Evolutionary conservation across 768 basidiomycete species (phyloP).

Genomic region (Scleroderma bovista): DNA sequence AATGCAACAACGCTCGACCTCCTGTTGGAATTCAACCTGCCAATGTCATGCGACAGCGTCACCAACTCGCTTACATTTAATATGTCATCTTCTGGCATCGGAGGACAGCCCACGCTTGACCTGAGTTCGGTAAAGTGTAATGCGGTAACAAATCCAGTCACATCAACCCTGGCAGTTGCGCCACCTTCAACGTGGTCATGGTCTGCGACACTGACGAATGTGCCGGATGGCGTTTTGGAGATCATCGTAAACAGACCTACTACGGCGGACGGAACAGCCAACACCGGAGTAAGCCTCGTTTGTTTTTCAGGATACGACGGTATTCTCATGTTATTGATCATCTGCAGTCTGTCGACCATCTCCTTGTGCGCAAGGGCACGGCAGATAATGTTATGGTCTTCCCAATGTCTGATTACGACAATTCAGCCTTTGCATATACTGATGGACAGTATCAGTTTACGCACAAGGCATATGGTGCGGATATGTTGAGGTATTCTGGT

Average conservation of each 20-base stretch:
- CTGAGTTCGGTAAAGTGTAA: constrained; percentile 41
- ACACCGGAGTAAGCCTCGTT: constrained; percentile 49
- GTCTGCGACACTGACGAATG: constrained; percentile 65
- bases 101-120: constrained; percentile 49
- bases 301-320: background rate
- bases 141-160: constrained; percentile 41
- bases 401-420: constrained; percentile 76
- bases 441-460: constrained; percentile 68
- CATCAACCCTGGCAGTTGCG: constrained; percentile 47
- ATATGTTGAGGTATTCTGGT: constrained; percentile 80
- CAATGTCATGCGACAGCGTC: constrained; percentile 71
- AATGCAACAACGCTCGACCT: constrained; percentile 59
- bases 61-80: constrained; percentile 59
- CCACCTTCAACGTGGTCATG: constrained; percentile 63
- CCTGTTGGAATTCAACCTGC: constrained; percentile 69
- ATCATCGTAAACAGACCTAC: constrained; percentile 59
- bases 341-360: constrained; percentile 59
- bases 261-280: constrained; percentile 34
- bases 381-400: constrained; percentile 80
- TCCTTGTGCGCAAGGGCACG: constrained; percentile 76
- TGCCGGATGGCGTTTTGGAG: constrained; percentile 80
- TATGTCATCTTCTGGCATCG: constrained; percentile 63
- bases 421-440: constrained; percentile 47
- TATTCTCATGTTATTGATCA: constrained; percentile 1
- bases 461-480: constrained; percentile 82